Base-by-base conservation (phyloP, 2,329 filamentous ascomycete genomes). In the Fusarium mundagurra region DNA sequence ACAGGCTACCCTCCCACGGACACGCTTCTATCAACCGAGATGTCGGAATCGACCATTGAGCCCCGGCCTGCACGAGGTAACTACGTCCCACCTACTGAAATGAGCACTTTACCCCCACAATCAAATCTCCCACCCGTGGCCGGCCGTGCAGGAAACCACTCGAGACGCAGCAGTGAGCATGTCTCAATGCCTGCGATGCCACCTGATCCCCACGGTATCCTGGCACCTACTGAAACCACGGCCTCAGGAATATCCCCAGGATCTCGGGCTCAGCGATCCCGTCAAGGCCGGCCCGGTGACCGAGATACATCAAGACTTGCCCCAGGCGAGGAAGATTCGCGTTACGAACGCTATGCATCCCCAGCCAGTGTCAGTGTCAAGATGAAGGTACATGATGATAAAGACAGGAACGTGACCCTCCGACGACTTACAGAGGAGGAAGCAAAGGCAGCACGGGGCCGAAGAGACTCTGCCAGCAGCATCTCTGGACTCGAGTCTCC, bases 371-470 rank as follows among this genome's bases (percentile, higher is more conserved):
- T 90, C 38, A 89, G 88, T 76, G 87, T 92, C 65, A 90, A 89
- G 78, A 82, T 92, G 64, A 89, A 88, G 76, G 84, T 91, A 53
- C 87, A 91, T 72, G 88, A 90, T 72, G 89, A 92, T 75, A 86
- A 85, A 38, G 87, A 90, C 67, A 84, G 88, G 70, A 90, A 90
- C 71, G 86, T 92, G 64, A 92, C 90, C 20, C 82, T 92, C 47
- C 86, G 90, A 43, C 85, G 89, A 41, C 82, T 92, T 31, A 91
- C 90, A 0, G 89, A 91, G 33, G 87, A 90, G 70, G 90, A 92
- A 78, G 85, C 88, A 6, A 83, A 84, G 39, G 84, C 84, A 36
- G 82, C 80, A 8, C 80, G 83, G 18, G 84, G 84, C 50, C 83
- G 88, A 58, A 84, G 82, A 48, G 87, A 88, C 67, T 90, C 89